Conservation (phyloP, 1,284 basidiomycete genomes). For the Agroathelia rolfsii region DNA sequence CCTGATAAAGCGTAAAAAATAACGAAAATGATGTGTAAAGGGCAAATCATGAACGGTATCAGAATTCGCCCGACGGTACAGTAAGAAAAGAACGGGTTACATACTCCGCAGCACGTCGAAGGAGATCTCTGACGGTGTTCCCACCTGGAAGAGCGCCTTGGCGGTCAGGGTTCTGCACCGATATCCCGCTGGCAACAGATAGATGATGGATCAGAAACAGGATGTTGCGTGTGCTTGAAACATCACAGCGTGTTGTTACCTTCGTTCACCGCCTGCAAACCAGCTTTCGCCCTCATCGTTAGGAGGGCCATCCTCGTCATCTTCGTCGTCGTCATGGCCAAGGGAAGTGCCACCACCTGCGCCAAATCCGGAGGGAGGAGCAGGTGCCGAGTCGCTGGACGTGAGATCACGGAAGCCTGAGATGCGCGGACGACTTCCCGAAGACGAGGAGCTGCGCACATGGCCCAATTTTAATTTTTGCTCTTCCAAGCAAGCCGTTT, state of each 20-base stretch:
- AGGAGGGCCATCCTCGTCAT: constrained; percentile 30
- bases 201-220: constrained; percentile 4
- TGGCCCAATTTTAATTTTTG: constrained; percentile 1
- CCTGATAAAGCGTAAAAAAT: constrained; percentile 18
- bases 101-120: constrained; percentile 76
- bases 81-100: constrained; percentile 19
- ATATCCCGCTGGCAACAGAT: constrained; percentile 60
- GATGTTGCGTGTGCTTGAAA: neutral
- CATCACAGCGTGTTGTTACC: constrained; percentile 30
- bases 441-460: constrained; percentile 6
- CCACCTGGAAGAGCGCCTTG: constrained; percentile 43
- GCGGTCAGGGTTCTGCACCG: constrained; percentile 76
- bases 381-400: constrained; percentile 24
- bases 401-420: constrained; percentile 14
- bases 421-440: constrained; percentile 8
- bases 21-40: neutral
- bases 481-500: constrained; percentile 8
- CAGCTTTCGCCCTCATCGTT: constrained; percentile 45
- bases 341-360: constrained; percentile 9
- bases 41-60: constrained; percentile 2
- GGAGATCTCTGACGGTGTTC: constrained; percentile 69
- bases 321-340: constrained; percentile 36
- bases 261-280: constrained; percentile 84
- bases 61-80: neutral
- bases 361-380: constrained; percentile 12